Conservation (phyloP, 148 eudicot species). For the Camellia sinensis region DNA sequence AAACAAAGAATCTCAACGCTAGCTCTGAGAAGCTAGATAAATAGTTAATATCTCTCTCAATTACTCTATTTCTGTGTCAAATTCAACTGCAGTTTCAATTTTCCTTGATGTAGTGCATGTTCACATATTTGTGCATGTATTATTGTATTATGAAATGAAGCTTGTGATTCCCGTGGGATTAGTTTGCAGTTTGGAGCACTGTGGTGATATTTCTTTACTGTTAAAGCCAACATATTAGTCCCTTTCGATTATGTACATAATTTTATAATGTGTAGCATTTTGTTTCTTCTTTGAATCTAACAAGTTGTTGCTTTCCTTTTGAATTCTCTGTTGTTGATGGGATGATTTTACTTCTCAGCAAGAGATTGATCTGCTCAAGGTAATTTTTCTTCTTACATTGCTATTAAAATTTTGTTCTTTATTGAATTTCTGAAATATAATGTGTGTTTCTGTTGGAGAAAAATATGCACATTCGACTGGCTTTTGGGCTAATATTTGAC, state of each 20-base stretch:
- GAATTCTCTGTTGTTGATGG: constrained; percentile 22
- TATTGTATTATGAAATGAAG: neutral
- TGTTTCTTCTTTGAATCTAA: constrained; percentile 20
- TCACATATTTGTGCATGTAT: neutral
- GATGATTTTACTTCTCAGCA: constrained; percentile 54
- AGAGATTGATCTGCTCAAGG: constrained; percentile 99
- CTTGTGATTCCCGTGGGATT: neutral
- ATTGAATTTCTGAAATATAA: neutral
- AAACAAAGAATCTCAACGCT: neutral
- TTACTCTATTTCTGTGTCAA: neutral
- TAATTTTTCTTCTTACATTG: constrained; percentile 24
- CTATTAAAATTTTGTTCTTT: constrained; percentile 1
- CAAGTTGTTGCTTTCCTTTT: constrained; percentile 24
- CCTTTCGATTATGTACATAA: neutral
- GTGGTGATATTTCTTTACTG: neutral
- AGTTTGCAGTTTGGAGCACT: neutral
- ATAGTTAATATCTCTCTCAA: neutral
- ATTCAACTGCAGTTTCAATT: neutral
- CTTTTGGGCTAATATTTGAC: neutral
- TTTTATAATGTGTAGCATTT: neutral
- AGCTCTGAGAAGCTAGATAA: neutral
- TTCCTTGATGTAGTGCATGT: neutral
- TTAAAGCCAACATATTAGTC: neutral
- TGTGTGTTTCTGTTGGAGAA: neutral
- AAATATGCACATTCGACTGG: neutral